Conservation (phyloP, 345 rosid genomes). For the Hypericum androsaemum region DNA sequence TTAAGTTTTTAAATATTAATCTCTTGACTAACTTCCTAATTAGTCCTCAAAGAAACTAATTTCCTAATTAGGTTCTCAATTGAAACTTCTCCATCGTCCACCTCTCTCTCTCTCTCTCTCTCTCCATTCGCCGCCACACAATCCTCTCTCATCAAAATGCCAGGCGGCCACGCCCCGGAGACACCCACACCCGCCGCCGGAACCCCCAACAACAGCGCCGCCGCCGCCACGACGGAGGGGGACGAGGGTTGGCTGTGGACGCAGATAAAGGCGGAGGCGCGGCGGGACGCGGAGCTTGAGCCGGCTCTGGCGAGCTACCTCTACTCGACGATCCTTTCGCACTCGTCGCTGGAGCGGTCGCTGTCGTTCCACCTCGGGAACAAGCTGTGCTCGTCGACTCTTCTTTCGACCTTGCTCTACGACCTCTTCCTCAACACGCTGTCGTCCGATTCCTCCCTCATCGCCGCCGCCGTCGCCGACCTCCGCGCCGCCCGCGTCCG, state of each 20-base stretch:
- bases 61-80: too few species aligned
- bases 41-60: too few species aligned
- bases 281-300: constrained; percentile 85
- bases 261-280: constrained; percentile 86
- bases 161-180: constrained; percentile 47
- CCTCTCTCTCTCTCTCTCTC: not conserved
- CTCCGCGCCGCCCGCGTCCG: constrained; percentile 78
- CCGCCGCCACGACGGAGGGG: constrained; percentile 22
- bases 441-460: constrained; percentile 60
- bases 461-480: constrained; percentile 86
- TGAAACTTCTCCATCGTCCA: too few species aligned
- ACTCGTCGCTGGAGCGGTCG: constrained; percentile 79
- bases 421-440: constrained; percentile 83
- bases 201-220: constrained; percentile 6
- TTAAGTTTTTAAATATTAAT: too few species aligned
- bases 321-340: constrained; percentile 88
- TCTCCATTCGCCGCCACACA: not conserved
- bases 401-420: constrained; percentile 83
- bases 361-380: constrained; percentile 86
- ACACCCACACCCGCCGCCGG: constrained; percentile 15
- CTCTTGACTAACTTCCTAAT: too few species aligned
- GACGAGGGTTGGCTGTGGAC: constrained; percentile 71
- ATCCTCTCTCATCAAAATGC: constrained; percentile 21
- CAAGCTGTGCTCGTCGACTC: constrained; percentile 95
- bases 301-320: constrained; percentile 94